Evolutionary conservation across 176 grass and related monocot genomes (phyloP).

Genomic region (Carex scoparia): DNA sequence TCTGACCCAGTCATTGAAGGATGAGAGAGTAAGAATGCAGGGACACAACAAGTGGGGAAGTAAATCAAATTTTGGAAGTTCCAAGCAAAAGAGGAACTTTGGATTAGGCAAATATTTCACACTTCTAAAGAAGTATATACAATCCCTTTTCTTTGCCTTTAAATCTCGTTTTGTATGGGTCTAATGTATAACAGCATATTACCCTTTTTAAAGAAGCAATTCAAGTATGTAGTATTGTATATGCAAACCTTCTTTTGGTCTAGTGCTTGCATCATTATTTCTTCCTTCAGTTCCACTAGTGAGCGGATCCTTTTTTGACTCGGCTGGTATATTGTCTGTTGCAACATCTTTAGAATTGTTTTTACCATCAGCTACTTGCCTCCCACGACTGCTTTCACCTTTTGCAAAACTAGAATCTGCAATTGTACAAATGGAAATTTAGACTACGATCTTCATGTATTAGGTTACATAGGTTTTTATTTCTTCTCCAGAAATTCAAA

Average conservation of each 20-base stretch:
- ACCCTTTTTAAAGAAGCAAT: neutral
- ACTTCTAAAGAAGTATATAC: neutral
- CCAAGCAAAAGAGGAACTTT: neutral
- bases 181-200: neutral
- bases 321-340: constrained; percentile 26
- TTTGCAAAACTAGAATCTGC: constrained; percentile 43
- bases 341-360: constrained; percentile 22
- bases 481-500: neutral
- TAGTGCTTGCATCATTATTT: constrained; percentile 43
- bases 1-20: neutral
- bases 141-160: neutral
- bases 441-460: neutral
- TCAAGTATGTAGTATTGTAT: constrained; percentile 1
- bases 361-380: constrained; percentile 12
- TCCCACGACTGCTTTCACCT: constrained; percentile 26
- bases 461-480: neutral
- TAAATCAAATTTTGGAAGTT: neutral
- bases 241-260: constrained; percentile 74
- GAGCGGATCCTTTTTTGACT: constrained; percentile 26
- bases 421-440: constrained; percentile 13
- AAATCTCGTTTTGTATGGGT: neutral
- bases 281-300: constrained; percentile 32
- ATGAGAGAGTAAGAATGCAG: neutral
- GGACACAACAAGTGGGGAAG: neutral
- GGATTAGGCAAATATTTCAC: neutral